Evolutionary conservation across 495 filamentous ascomycete species (phyloP), one percentile per base, ranked within the genome.

Genomic region (Penicillium soppii): DNA sequence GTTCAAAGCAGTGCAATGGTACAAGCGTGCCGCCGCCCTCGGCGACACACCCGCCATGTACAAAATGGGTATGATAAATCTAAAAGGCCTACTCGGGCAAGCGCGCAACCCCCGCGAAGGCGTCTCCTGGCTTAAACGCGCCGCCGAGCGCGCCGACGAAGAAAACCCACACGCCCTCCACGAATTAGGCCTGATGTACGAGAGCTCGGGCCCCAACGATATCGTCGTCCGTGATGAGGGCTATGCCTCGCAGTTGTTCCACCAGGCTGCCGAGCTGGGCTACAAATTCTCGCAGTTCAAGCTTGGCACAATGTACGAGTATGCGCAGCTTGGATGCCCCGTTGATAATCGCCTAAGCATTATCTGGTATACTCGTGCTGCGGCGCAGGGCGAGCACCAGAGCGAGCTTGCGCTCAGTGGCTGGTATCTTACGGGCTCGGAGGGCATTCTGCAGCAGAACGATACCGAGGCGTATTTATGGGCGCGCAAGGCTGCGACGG

Each of bases 401-500:
- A 89, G 85, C 45, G 92, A 97, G 67, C 79, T 98, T 21, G 91
- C 94, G 4, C 80, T 98, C 15, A 90, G 86, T 56, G 94, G 94
- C 3, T 98, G 94, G 94, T 98, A 98, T 62, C 76, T 98, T 19
- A 98, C 94, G 0, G 94, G 94, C 19, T 83, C 83, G 16, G 88
- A 95, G 39, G 90, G 90, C 0, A 88, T 96, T 20, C 72, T 98
- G 33, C 82, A 89, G 62, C 92, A 96, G 64, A 95, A 86, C 56
- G 94, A 98, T 55, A 95, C 89, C 2, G 94, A 98, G 64, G 94
- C 94, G 1, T 98, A 97, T 61, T 82, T 98, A 1, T 98, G 94
- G 94, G 94, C 94, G 7, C 77, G 94, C 2, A 97, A 96, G 67
- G 92, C 94, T 8, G 92, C 94, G 1, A 79, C 82, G 38, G 84